Evolutionary conservation across 2,329 filamentous ascomycete species (phyloP).

Genomic region (Botryotinia narcissicola): DNA sequence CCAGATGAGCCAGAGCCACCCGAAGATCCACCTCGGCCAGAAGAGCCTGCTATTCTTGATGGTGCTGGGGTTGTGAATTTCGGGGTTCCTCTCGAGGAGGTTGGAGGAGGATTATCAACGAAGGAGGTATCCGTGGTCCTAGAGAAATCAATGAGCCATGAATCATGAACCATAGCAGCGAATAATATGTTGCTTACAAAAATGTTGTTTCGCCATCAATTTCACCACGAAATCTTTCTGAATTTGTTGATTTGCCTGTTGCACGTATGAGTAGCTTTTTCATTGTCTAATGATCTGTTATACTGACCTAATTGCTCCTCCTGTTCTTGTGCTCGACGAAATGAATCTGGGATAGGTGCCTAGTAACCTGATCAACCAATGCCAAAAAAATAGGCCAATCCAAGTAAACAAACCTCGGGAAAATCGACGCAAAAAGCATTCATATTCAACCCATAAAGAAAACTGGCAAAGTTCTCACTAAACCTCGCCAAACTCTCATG

Average conservation of each 20-base stretch:
- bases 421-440: slow-evolving; percentile 99
- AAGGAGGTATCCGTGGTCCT: slow-evolving; percentile 92
- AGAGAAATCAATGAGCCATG: slow-evolving; percentile 25
- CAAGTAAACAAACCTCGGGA: slow-evolving; percentile 67
- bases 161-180: slow-evolving; percentile 3
- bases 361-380: slow-evolving; percentile 40
- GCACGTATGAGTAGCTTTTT: slow-evolving; percentile 16
- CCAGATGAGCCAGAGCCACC: slow-evolving; percentile 33
- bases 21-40: slow-evolving; percentile 23
- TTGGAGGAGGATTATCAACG: slow-evolving; percentile 77
- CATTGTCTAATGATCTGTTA: background rate
- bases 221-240: slow-evolving; percentile 40
- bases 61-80: slow-evolving; percentile 40
- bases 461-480: slow-evolving; percentile 92
- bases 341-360: slow-evolving; percentile 83
- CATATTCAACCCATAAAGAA: slow-evolving; percentile 96
- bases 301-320: slow-evolving; percentile 49
- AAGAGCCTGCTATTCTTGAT: slow-evolving; percentile 30
- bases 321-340: slow-evolving; percentile 62
- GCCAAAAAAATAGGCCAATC: background rate
- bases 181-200: slow-evolving; percentile 53
- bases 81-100: slow-evolving; percentile 50
- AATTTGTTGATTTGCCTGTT: slow-evolving; percentile 39
- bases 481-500: slow-evolving; percentile 92
- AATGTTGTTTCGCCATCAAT: slow-evolving; percentile 76